Base-by-base conservation (phyloP, 768 basidiomycete genomes). In the Candolleomyces efflorescens region DNA sequence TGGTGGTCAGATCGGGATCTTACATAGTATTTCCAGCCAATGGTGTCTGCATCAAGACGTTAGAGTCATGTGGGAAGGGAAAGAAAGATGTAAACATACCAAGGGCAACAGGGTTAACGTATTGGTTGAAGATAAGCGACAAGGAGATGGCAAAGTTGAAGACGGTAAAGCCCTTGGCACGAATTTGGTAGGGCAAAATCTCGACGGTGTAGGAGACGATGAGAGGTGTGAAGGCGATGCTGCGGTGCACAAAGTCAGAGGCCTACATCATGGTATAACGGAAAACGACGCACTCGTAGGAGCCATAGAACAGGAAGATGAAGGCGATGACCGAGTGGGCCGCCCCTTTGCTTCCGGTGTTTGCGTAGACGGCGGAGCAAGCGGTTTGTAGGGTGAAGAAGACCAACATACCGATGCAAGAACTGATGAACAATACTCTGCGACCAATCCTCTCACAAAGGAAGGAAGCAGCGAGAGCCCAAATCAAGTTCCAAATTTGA, bases 141-240 rank as follows among this genome's bases (percentile, higher is more conserved):
- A 87, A 63, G 12, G 89, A 90, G 68, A 91, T 82, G 58, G 82
- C 73, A 68, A 94, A 88, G 73, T 84, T 89, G 79, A 93, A 90
- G 55, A 93, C 65, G 62, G 80, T 88, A 77, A 91, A 86, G 54
- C 92, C 90, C 78, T 92, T 94, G 62, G 91, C 91, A 69, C 92
- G 91, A 56, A 94, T 76, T 27, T 76, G 73, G 75, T 80, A 93
- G 5, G 92, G 92, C 54, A 94, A 75, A 71, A 95, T 94, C 71
- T 96, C 94, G 61, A 94, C 81, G 45, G 91, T 90, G 75, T 94
- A 94, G 0, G 87, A 83, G 56, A 93, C 86, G 63, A 92, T 87
- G 59, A 94, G 86, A 9, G 93, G 92, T 3, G 89, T 86, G 77
- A 92, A 93, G 13, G 90, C 90, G 45, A 94, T 66, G 66, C 82